A percentile compares a stretch with the other conserved stretches of the same genome.
phyloP scores from a whole-genome alignment of 2,329 filamentous ascomycete species.

The Talaromyces albobiverticillius region DNA sequence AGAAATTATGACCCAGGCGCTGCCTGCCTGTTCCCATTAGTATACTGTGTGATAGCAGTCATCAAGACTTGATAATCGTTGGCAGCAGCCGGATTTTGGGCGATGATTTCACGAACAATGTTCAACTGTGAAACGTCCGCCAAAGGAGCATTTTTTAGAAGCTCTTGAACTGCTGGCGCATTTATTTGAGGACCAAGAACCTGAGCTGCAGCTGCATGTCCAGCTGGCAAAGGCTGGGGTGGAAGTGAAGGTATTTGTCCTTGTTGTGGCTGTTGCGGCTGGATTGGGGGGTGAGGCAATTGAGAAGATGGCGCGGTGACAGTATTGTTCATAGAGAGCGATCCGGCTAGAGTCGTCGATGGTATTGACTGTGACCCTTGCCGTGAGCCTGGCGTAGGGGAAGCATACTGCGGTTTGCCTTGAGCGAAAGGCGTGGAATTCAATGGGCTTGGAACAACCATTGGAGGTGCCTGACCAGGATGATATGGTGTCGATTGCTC shows the following conservation, averaged over 20 bases:
- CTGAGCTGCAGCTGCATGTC: constrained; percentile 58
- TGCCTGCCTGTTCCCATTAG: constrained; percentile 8
- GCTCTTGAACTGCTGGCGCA: constrained; percentile 65
- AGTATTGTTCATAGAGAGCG: neutral
- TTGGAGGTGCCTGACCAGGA: constrained; percentile 29
- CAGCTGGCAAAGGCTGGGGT: constrained; percentile 32
- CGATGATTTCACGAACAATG: constrained; percentile 67
- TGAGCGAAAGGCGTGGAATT: constrained; percentile 25
- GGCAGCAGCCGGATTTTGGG: constrained; percentile 62
- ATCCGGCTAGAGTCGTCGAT: neutral
- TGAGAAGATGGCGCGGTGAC: neutral
- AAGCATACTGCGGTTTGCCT: constrained; percentile 26
- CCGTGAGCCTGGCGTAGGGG: constrained; percentile 20
- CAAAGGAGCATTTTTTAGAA: constrained; percentile 65
- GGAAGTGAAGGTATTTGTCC: constrained; percentile 14
- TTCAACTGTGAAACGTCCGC: constrained; percentile 72
- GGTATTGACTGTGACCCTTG: constrained; percentile 10
- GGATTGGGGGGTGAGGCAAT: constrained; percentile 13
- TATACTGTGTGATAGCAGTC: constrained; percentile 35
- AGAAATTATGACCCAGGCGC: neutral
- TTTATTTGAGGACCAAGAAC: constrained; percentile 63
- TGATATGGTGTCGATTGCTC: constrained; percentile 40
- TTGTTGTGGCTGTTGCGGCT: constrained; percentile 18
- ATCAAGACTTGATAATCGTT: constrained; percentile 53
- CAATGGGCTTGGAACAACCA: constrained; percentile 31